Evolutionary conservation across 108 stramenopile species (phyloP), one percentile per base, ranked within the genome.

Genomic region (Fistulifera pelliculosa): DNA sequence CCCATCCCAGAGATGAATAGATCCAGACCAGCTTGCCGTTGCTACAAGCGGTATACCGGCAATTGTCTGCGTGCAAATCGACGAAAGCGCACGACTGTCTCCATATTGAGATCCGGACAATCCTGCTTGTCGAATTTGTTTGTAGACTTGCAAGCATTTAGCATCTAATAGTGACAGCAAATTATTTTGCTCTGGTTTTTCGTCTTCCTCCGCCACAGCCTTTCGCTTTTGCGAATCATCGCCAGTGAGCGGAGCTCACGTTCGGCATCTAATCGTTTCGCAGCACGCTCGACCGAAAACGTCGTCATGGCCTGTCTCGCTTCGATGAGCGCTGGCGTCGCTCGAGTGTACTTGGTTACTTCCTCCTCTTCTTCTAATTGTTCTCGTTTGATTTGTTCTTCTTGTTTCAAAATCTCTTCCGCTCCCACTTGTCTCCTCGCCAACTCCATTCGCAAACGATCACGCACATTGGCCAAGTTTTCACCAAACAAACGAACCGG

Each of bases 401-500:
- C 41, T 49, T 61, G 58, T 25, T 42, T 61, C 69, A 21, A 50
- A 47, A 47, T 83, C 79, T 18, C 66, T 60, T 60, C 50, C 8
- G 31, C 31, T 3, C 31, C 41, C 31, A 93, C 66, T 58, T 81
- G 76, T 45, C 61, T 50, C 22, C 72, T 54, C 12, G 83, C 87
- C 62, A 93, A 40, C 41, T 72, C 69, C 69, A 79, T 62, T 12
- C 87, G 76, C 65, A 94, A 55, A 27, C 94, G 81, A 48, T 90
- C 73, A 23, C 94, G 77, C 26, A 90, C 78, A 64, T 82, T 81
- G 28, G 86, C 87, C 51, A 82, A 69, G 60, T 90, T 84, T 60
- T 95, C 94, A n/a, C 94, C 94, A 66, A 95, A 95, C 26, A 95
- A 59, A 24, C 88, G 73, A 8, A 92, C 74, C 22, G 94, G 94